Evolutionary conservation across 2,329 filamentous ascomycete species (phyloP), one percentile per base, ranked within the genome.

Genomic region (Apiospora rasikravindrae): DNA sequence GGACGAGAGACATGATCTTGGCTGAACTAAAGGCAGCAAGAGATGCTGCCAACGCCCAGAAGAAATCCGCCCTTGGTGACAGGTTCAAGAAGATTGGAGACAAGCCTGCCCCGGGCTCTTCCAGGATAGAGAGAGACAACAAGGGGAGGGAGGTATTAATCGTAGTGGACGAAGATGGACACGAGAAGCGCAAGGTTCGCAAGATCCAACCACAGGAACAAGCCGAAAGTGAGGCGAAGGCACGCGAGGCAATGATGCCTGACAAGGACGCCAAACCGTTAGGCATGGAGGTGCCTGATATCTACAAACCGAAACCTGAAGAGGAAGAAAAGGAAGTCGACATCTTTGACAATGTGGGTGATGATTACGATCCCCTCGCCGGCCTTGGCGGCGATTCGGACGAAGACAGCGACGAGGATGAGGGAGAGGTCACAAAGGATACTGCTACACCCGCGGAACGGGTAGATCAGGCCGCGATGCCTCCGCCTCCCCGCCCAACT

Each of bases 301-400:
- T 87, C 49, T 90, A 88, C 77, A 87, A 86, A 71, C 81, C 86
- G 64, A 84, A 85, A 47, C 81, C 82, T 8, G 80, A 88, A 73
- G 82, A 86, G 74, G 86, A 89, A 26, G 84, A 89, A 49, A 85
- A 89, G 71, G 86, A 92, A 70, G 80, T 89, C 33, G 85, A 92
- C 76, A 93, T 93, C 10, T 93, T 93, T 74, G 90, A 89, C 51
- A 90, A 88, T 70, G 90, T 85, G 0, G 91, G 88, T 3, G 90
- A 90, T 71, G 91, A 93, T 76, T 93, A 93, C 78, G 87, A 93
- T 77, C 91, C 91, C 1, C 80, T 93, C 57, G 91, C 90, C 2
- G 91, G 86, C 7, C 82, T 93, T 75, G 83, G 83, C 10, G 83
- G 81, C 6, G 81, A 83, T 67, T 83, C 83, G 0, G 83, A 84